Conservation (phyloP, 352 stramenopile genomes). For the Pythium monospermum region DNA sequence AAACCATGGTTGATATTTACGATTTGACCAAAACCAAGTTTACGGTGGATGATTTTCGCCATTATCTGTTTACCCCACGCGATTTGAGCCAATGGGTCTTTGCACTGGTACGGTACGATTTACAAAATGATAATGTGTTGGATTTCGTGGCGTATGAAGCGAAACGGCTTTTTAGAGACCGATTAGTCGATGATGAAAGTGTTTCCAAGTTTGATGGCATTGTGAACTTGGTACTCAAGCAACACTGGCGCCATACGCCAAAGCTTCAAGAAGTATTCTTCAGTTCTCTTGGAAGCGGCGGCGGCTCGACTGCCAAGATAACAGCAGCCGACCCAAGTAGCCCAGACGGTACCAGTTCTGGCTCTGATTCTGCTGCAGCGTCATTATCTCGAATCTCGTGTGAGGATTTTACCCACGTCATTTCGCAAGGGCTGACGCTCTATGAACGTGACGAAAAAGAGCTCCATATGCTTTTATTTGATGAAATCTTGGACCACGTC, state of each 20-base stretch:
- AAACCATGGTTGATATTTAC: slow-evolving; percentile 90
- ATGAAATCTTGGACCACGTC: slow-evolving; percentile 90
- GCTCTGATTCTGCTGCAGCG: no score
- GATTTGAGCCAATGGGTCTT: slow-evolving; percentile 92
- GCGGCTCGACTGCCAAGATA: slow-evolving; percentile 4
- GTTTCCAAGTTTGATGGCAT: slow-evolving; percentile 81
- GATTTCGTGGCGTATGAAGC: slow-evolving; percentile 91
- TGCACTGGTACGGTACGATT: slow-evolving; percentile 86
- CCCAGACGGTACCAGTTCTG: no score
- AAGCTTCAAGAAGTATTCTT: slow-evolving; percentile 86
- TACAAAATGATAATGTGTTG: slow-evolving; percentile 84
- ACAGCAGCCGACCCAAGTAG: slow-evolving; percentile 28
- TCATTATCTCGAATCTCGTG: slow-evolving; percentile 56
- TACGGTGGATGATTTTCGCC: slow-evolving; percentile 90
- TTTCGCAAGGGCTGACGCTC: slow-evolving; percentile 88
- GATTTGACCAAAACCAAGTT: slow-evolving; percentile 87
- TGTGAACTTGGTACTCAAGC: slow-evolving; percentile 77
- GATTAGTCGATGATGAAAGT: slow-evolving; percentile 80
- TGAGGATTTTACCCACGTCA: slow-evolving; percentile 82
- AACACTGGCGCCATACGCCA: slow-evolving; percentile 73
- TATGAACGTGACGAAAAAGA: slow-evolving; percentile 95
- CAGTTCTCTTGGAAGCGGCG: slow-evolving; percentile 50
- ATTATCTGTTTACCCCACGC: slow-evolving; percentile 93
- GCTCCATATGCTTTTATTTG: slow-evolving; percentile 91
- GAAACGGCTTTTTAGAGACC: slow-evolving; percentile 85